Conservation (phyloP, 805 yeast genomes). For the Kluyveromyces siamensis region DNA sequence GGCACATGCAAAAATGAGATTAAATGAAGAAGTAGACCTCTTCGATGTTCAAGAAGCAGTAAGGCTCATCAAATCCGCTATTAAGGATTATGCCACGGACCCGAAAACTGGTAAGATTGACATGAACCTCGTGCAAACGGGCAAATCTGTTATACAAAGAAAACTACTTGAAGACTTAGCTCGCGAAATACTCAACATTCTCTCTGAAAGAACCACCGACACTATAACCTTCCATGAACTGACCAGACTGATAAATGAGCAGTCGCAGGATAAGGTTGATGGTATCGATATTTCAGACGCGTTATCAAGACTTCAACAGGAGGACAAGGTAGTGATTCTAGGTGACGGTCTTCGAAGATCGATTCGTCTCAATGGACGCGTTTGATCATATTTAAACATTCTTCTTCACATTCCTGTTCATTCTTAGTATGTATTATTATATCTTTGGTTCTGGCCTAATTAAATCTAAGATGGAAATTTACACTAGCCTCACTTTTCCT, state of each 20-base stretch:
- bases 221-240: slow-evolving; percentile 52
- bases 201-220: slow-evolving; percentile 41
- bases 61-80: slow-evolving; percentile 83
- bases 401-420: background rate
- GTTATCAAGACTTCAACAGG: slow-evolving; percentile 57
- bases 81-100: slow-evolving; percentile 96
- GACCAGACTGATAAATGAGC: slow-evolving; percentile 52
- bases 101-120: slow-evolving; percentile 95
- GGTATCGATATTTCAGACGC: slow-evolving; percentile 62
- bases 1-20: slow-evolving; percentile 96
- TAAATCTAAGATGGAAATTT: no score
- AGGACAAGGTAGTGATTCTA: slow-evolving; percentile 54
- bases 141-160: slow-evolving; percentile 83
- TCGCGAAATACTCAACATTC: slow-evolving; percentile 45
- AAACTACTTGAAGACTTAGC: slow-evolving; percentile 63
- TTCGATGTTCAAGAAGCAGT: slow-evolving; percentile 90
- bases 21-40: slow-evolving; percentile 59
- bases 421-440: background rate
- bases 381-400: slow-evolving; percentile 5
- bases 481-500: no score
- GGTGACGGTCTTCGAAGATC: slow-evolving; percentile 70
- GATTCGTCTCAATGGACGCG: slow-evolving; percentile 32
- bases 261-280: slow-evolving; percentile 51
- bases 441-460: background rate
- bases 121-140: slow-evolving; percentile 95